phyloP scores from a whole-genome alignment of 176 grass and related monocot species.

The Olyra latifolia region DNA sequence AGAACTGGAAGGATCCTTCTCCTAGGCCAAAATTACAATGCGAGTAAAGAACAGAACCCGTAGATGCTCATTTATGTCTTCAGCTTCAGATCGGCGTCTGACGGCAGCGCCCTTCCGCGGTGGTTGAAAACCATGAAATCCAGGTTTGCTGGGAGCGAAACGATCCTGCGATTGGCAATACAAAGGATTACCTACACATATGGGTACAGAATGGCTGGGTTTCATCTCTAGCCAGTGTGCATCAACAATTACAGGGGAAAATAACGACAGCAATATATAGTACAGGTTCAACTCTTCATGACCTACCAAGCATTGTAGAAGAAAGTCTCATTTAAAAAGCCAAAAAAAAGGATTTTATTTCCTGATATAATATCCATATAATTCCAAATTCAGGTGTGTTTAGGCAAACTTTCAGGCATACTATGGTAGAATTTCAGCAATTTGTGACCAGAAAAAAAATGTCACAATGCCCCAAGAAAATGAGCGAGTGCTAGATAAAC shows the following conservation, averaged over 20 bases:
- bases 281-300: not conserved
- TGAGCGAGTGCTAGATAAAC: not conserved
- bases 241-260: not conserved
- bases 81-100: conserved; percentile 65
- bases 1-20: conserved; percentile 18
- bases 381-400: not conserved
- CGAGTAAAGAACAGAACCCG: conserved; percentile 1
- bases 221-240: not conserved
- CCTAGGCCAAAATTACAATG: conserved; percentile 9
- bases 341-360: not conserved
- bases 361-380: not conserved
- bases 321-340: not conserved
- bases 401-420: not conserved
- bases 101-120: conserved; percentile 59
- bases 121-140: conserved; percentile 99
- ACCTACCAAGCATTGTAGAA: not conserved
- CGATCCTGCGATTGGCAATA: conserved; percentile 58
- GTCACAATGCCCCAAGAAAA: not conserved
- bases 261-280: not conserved
- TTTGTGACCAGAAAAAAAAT: not conserved
- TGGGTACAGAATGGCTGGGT: not conserved
- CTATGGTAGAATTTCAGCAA: not conserved
- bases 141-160: conserved; percentile 75
- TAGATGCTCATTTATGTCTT: conserved; percentile 46
- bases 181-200: not conserved